Percentiles rank a stretch among this genome's conserved stretches.
These are phyloP conservation scores for Mycena capillaripes DNA, from an alignment of 768 basidiomycete species.

Conservation along the genomic window DNA sequence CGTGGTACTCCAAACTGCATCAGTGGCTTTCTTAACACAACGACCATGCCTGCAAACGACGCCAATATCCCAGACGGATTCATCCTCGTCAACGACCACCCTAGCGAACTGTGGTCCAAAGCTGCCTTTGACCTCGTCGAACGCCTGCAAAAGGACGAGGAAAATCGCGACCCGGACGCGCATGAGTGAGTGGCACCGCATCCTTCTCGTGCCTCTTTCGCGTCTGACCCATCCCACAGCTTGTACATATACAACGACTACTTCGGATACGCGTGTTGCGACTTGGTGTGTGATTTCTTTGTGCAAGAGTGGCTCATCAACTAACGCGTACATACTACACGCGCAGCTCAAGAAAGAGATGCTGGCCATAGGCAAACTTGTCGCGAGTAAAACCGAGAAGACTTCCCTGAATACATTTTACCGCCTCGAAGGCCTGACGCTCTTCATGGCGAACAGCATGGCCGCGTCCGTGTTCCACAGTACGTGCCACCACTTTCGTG, in stretches of 20 bases:
- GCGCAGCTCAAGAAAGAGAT: slow-evolving; percentile 31
- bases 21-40: background rate
- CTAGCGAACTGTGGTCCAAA: slow-evolving; percentile 25
- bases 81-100: slow-evolving; percentile 22
- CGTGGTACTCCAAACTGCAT: too few relatives aligned
- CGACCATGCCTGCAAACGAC: slow-evolving; percentile 12
- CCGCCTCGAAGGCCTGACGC: slow-evolving; percentile 20
- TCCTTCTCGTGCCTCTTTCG: background rate
- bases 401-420: slow-evolving; percentile 16
- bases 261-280: slow-evolving; percentile 33
- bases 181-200: slow-evolving; percentile 22
- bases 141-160: slow-evolving; percentile 28
- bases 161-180: slow-evolving; percentile 26
- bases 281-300: slow-evolving; percentile 1
- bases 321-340: too few relatives aligned
- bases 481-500: too few relatives aligned
- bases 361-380: slow-evolving; percentile 24
- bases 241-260: slow-evolving; percentile 32
- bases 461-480: slow-evolving; percentile 20
- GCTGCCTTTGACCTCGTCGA: slow-evolving; percentile 28
- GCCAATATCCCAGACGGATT: slow-evolving; percentile 26
- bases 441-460: slow-evolving; percentile 29
- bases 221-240: background rate
- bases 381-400: slow-evolving; percentile 22
- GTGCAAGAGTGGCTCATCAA: too few relatives aligned